Percentiles rank a stretch among this genome's conserved stretches.
These are phyloP conservation scores for Haberlea rhodopensis DNA, from an alignment of 257 asterid species.

Conservation along the genomic window DNA sequence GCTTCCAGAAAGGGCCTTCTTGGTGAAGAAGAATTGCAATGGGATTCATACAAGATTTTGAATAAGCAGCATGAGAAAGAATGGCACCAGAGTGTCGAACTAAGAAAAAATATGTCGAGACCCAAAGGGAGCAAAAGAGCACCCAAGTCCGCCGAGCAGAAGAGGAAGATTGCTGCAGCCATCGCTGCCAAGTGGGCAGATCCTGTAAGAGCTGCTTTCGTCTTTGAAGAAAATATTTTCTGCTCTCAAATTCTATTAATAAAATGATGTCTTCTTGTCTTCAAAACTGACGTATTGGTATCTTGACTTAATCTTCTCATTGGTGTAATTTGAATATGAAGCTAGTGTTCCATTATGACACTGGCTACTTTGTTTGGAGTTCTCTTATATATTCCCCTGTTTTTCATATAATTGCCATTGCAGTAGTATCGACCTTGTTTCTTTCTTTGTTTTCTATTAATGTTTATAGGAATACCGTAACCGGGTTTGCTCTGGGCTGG, in stretches of 20 bases:
- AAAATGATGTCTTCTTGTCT: neutral
- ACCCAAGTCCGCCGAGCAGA: conserved; percentile 87
- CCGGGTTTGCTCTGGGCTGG: conserved; percentile 68
- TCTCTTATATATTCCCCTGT: conserved; percentile 4
- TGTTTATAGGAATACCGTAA: conserved; percentile 55
- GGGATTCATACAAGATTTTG: conserved; percentile 72
- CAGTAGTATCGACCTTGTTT: neutral
- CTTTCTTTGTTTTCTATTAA: conserved; percentile 6
- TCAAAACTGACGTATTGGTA: neutral
- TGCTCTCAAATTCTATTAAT: neutral
- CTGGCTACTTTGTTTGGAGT: neutral
- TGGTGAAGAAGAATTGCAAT: conserved; percentile 74
- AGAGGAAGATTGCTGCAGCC: conserved; percentile 81
- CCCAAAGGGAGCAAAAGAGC: conserved; percentile 80
- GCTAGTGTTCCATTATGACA: neutral
- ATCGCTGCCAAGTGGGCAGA: conserved; percentile 96
- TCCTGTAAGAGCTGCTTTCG: conserved; percentile 54
- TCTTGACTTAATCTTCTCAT: neutral
- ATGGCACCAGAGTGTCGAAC: conserved; percentile 68
- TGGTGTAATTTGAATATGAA: neutral
- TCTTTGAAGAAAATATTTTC: neutral
- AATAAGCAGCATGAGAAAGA: conserved; percentile 54
- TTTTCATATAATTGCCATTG: neutral
- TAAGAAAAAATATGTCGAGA: conserved; percentile 44
- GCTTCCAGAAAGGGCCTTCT: conserved; percentile 63